phyloP scores from a whole-genome alignment of 805 yeast species.

The Spathaspora gorwiae region DNA sequence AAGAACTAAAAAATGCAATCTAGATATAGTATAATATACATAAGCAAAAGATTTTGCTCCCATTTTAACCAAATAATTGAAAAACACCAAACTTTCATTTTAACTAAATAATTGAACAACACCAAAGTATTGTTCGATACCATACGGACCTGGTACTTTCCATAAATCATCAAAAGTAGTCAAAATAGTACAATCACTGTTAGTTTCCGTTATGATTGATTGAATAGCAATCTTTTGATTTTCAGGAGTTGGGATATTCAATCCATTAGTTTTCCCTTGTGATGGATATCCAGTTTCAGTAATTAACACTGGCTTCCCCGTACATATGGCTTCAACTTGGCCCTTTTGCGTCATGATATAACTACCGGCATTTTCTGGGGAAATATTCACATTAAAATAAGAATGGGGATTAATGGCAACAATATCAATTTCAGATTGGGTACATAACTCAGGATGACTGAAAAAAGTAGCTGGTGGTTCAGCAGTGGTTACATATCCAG shows the following conservation, averaged over 20 bases:
- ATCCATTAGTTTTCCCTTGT: slow-evolving; percentile 66
- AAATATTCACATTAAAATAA: slow-evolving; percentile 62
- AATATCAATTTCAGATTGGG: slow-evolving; percentile 64
- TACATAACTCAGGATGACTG: slow-evolving; percentile 63
- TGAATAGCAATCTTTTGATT: slow-evolving; percentile 72
- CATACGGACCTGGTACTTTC: slow-evolving; percentile 81
- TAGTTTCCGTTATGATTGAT: slow-evolving; percentile 53
- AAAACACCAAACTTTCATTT: slow-evolving; percentile 69
- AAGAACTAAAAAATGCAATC: too few relatives aligned
- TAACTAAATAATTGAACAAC: slow-evolving; percentile 36
- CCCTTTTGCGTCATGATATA: slow-evolving; percentile 63
- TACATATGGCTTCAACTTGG: slow-evolving; percentile 54
- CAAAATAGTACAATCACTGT: slow-evolving; percentile 63
- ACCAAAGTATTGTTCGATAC: slow-evolving; percentile 87
- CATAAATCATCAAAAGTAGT: slow-evolving; percentile 82
- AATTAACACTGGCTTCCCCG: slow-evolving; percentile 49
- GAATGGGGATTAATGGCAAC: slow-evolving; percentile 87
- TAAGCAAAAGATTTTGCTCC: neutral
- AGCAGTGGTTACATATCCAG: slow-evolving; percentile 74
- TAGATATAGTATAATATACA: too few relatives aligned
- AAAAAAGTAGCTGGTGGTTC: slow-evolving; percentile 82
- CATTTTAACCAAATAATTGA: slow-evolving; percentile 23
- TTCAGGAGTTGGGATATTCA: slow-evolving; percentile 61
- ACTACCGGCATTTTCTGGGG: slow-evolving; percentile 66
- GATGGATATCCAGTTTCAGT: slow-evolving; percentile 92